Percentiles rank a stretch among this genome's conserved stretches.
phyloP scores from a whole-genome alignment of 805 yeast genomes.

The Lachancea meyersii region DNA sequence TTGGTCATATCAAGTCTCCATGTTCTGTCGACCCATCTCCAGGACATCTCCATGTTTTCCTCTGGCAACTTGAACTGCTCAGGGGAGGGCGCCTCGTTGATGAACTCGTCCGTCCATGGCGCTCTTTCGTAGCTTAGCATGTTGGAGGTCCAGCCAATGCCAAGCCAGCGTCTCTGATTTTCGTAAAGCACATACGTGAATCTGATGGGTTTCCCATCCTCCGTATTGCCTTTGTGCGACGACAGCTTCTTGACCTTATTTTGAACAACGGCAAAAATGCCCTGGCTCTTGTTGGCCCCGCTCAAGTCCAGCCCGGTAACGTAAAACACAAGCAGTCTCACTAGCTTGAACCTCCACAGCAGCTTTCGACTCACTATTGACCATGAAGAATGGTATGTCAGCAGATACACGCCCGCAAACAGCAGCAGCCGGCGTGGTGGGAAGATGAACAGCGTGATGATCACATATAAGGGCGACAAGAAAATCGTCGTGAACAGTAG shows the following conservation, averaged over 20 bases:
- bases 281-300: slow-evolving; percentile 38
- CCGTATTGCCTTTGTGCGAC: slow-evolving; percentile 21
- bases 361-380: slow-evolving; percentile 76
- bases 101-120: slow-evolving; percentile 95
- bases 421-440: slow-evolving; percentile 65
- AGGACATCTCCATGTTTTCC: slow-evolving; percentile 62
- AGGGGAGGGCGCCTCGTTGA: slow-evolving; percentile 76
- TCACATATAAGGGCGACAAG: slow-evolving; percentile 76
- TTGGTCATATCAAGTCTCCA: slow-evolving; percentile 89
- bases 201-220: slow-evolving; percentile 51
- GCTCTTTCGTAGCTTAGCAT: slow-evolving; percentile 87
- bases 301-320: slow-evolving; percentile 81
- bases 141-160: slow-evolving; percentile 96
- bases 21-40: slow-evolving; percentile 93
- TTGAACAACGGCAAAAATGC: slow-evolving; percentile 39
- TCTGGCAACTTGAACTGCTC: slow-evolving; percentile 79
- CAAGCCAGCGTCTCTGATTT: slow-evolving; percentile 95
- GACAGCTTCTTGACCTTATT: slow-evolving; percentile 34
- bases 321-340: slow-evolving; percentile 69
- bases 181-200: slow-evolving; percentile 91
- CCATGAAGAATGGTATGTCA: slow-evolving; percentile 85
- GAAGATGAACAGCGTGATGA: slow-evolving; percentile 59
- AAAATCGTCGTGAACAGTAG: slow-evolving; percentile 78
- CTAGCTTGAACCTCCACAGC: slow-evolving; percentile 72
- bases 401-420: slow-evolving; percentile 48